Evolutionary conservation across 176 grass and related monocot species (phyloP).

Genomic region (sorghum (Sorghum bicolor)): Sorghum_bicolor_NCBIv3 NC_012871.2:76080001-76080500

Average conservation of each 20-base stretch:
- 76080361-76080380: neutral
- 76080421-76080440: constrained; percentile 3
- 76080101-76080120: constrained; percentile 21
- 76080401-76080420: neutral
- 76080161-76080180: constrained; percentile 14
- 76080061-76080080: constrained; percentile 20
- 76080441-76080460: neutral
- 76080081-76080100: constrained; percentile 20
- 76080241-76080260: neutral
- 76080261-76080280: neutral
- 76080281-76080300: neutral
- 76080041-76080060: constrained; percentile 10
- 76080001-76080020: neutral
- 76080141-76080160: constrained; percentile 90
- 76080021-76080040: neutral
- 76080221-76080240: neutral
- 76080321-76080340: neutral
- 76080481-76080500: neutral
- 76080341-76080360: neutral
- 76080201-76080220: constrained; percentile 22
- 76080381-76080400: neutral
- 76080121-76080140: constrained; percentile 59
- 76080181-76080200: constrained; percentile 50
- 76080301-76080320: neutral
- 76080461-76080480: neutral